Base-by-base conservation (phyloP, 2,329 filamentous ascomycete genomes). In the Neophaeococcomyces mojaviensis region DNA sequence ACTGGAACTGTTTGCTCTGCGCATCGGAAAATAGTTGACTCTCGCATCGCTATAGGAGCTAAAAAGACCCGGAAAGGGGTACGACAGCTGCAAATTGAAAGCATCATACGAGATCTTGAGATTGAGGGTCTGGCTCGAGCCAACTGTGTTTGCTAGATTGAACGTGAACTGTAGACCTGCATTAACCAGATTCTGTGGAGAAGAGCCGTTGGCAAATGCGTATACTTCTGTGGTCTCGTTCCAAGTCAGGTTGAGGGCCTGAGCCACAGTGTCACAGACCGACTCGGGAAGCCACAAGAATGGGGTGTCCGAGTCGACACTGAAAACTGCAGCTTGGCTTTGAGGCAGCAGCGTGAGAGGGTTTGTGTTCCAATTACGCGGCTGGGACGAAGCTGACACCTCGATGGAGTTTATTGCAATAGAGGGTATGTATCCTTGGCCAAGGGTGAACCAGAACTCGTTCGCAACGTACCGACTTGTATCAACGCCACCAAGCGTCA, bases 231-330 rank as follows among this genome's bases (percentile, higher is more conserved):
- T 56, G 5, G 56, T 56, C 12, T 60, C 50, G 42, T 68, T 60
- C 47, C 63, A 69, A 1, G 50, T 59, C 9, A 69, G 48, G 18
- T 60, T 61, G 19, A 68, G 60, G 8, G 61, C 59, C 7, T 55
- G 49, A 39, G 65, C 65, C 47, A 69, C 66, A 33, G 50, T 47
- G 37, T 61, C 54, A 47, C 67, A 69, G 8, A 63, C 56, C 12
- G 54, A 50, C 4, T 56, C 49, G 3, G 67, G 66, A 35, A 70
- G 58, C 58, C 62, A 69, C 6, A 69, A 42, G 49, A 64, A 67
- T 6, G 67, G 62, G 8, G 64, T 61, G 2, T 64, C 65, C 2
- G 66, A 65, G 46, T 70, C 67, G 16, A 70, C 62, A n/a, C 51
- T 58, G 47, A 61, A 62, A 2, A 56, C 51, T 2, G 54, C 52